phyloP scores from a whole-genome alignment of 2,329 filamentous ascomycete genomes.

The Pleoardoris graminearum region DNA sequence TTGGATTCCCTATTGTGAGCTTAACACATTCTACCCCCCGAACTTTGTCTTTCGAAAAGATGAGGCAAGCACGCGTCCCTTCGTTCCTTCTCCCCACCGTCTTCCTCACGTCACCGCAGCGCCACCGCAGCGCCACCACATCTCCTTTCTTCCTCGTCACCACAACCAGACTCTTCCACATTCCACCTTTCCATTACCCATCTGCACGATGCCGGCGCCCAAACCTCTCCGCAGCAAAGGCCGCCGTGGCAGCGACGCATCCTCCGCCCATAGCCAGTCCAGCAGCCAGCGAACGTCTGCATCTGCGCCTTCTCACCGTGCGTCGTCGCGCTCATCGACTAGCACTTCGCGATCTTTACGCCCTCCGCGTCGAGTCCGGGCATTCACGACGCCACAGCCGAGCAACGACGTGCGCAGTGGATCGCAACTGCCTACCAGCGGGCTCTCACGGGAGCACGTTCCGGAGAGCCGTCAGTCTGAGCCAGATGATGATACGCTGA shows the following conservation, averaged over 20 bases:
- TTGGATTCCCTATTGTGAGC: too few species aligned
- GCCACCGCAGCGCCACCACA: too few species aligned
- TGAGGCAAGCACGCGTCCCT: slow-evolving; percentile 21
- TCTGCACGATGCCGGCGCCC: slow-evolving; percentile 17
- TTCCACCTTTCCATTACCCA: background rate
- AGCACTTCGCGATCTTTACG: background rate
- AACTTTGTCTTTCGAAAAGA: too few species aligned
- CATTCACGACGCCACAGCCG: background rate
- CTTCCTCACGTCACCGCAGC: slow-evolving; percentile 18
- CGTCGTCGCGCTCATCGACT: slow-evolving; percentile 14
- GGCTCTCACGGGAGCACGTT: background rate
- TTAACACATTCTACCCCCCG: too few species aligned
- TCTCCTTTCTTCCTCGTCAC: too few species aligned
- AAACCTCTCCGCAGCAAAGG: slow-evolving; percentile 13
- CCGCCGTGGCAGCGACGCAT: slow-evolving; percentile 11
- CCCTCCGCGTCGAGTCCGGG: background rate
- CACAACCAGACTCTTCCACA: too few species aligned
- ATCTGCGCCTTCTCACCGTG: slow-evolving; percentile 14
- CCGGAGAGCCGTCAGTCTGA: slow-evolving; percentile 19
- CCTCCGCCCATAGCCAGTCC: slow-evolving; percentile 13
- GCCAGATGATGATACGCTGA: slow-evolving; percentile 55
- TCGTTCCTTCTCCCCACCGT: too few species aligned
- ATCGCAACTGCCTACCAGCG: background rate
- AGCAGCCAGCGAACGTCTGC: slow-evolving; percentile 11
- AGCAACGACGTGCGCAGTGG: background rate